Evolutionary conservation across 345 rosid genomes (phyloP).

Genomic region (Hypericum androsaemum): DNA sequence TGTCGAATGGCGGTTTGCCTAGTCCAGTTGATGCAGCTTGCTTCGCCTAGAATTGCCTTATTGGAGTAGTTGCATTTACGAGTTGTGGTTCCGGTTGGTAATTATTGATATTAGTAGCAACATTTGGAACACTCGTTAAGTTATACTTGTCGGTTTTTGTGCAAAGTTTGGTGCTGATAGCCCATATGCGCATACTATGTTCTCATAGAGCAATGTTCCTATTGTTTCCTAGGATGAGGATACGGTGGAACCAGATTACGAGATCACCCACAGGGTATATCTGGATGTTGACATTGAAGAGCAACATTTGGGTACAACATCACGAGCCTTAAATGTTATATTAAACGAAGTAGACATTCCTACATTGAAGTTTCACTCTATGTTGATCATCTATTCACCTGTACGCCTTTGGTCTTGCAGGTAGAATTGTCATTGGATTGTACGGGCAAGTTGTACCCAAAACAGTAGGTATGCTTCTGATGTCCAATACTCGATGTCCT

Average conservation of each 20-base stretch:
- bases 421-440: slow-evolving; percentile 89
- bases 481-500: background rate
- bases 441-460: slow-evolving; percentile 81
- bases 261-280: slow-evolving; percentile 86
- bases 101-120: too few relatives aligned
- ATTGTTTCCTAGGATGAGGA: slow-evolving; percentile 38
- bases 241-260: slow-evolving; percentile 37
- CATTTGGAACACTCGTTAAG: too few relatives aligned
- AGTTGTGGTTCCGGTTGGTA: too few relatives aligned
- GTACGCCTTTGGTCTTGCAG: slow-evolving; percentile 31
- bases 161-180: too few relatives aligned
- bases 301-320: slow-evolving; percentile 64
- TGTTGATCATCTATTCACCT: slow-evolving; percentile 11
- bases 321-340: background rate
- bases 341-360: too few relatives aligned
- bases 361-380: background rate
- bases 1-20: too few relatives aligned
- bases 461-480: slow-evolving; percentile 69
- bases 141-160: too few relatives aligned
- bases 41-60: too few relatives aligned
- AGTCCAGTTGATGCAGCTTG: too few relatives aligned
- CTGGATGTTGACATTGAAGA: slow-evolving; percentile 87
- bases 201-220: too few relatives aligned
- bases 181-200: too few relatives aligned
- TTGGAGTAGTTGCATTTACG: too few relatives aligned